Base-by-base conservation (phyloP, 1,284 basidiomycete genomes). In the Austroboletus sp. region DNA sequence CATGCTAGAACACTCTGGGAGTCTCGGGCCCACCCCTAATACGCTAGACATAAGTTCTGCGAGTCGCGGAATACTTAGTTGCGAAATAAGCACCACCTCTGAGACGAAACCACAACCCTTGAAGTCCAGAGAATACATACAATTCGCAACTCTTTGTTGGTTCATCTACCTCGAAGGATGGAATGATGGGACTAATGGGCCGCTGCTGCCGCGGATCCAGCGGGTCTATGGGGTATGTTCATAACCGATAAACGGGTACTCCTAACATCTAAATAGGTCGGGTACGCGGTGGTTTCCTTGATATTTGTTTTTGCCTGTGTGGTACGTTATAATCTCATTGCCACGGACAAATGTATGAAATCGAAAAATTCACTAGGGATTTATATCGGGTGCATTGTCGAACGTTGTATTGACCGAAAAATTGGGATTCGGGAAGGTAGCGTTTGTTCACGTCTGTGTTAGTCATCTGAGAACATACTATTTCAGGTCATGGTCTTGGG, bases 381-480 rank as follows among this genome's bases (percentile, higher is more conserved):
- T 62, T 17, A 45, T 61, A 13, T 48, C 27, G 5, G 59, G 59
- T 12, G 58, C 61, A 27, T 30, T 63, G n/a, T 49, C 38, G 11
- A 65, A 61, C 31, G 39, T 61, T 19, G 29, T 52, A 13, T 31
- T 61, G 16, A 48, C 47, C 12, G 34, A 52, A 27, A 53, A 26
- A n/a, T 42, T 62, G 12, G 61, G 62, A 27, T 65, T 61, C 27
- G 60, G 59, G 3, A 65, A 65, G 58, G 60, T 63, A 44, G n/a
- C 10, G 17, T 30, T 10, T 15, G 2, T 31, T 27, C 26, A 9
- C 7, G 26, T 38, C 42, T 10, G 5, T 7, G 30, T 41, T 15
- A 4, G 31, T 16, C 26, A 30, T 19, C 25, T 29, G 29, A 9
- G 31, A 6, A 25, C n/a, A 30, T 17, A n/a, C 12, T 33, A 30